Conservation (phyloP, 1,139 yeast species). For the Kodamaea plutei region DNA sequence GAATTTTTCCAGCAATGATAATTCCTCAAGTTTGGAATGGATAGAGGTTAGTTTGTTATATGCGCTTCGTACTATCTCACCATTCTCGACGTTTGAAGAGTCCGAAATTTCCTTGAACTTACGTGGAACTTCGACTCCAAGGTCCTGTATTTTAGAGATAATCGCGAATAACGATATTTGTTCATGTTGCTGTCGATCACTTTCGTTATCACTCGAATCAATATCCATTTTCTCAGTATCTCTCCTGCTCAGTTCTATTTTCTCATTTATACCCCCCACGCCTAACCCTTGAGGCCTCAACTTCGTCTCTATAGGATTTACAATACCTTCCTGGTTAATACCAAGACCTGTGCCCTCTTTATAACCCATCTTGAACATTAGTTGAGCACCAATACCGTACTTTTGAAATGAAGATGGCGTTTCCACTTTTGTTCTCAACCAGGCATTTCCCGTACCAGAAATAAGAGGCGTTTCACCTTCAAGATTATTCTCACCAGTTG, state of each 20-base stretch:
- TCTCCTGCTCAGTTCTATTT: constrained; percentile 7
- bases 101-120: constrained; percentile 22
- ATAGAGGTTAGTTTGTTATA: too few species aligned
- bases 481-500: constrained; percentile 3
- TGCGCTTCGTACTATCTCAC: too few species aligned
- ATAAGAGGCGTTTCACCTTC: too few species aligned
- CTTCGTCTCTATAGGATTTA: constrained; percentile 70
- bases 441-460: too few species aligned
- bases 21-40: too few species aligned
- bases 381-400: constrained; percentile 84
- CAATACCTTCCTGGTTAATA: constrained; percentile 62
- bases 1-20: too few species aligned
- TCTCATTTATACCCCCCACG: constrained; percentile 57
- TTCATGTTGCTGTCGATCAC: constrained; percentile 5
- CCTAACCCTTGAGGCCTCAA: constrained; percentile 68
- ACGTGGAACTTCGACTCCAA: constrained; percentile 27
- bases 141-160: constrained; percentile 25
- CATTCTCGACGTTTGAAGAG: too few species aligned
- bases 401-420: constrained; percentile 9
- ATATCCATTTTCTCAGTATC: constrained; percentile 9
- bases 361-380: constrained; percentile 86
- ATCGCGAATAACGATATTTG: constrained; percentile 19
- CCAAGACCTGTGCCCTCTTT: constrained; percentile 83
- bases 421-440: neutral
- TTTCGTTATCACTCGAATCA: constrained; percentile 9